These are phyloP conservation scores for Luffa aegyptiaca DNA, from an alignment of 306 rosid species.

Conservation along the genomic window DNA sequence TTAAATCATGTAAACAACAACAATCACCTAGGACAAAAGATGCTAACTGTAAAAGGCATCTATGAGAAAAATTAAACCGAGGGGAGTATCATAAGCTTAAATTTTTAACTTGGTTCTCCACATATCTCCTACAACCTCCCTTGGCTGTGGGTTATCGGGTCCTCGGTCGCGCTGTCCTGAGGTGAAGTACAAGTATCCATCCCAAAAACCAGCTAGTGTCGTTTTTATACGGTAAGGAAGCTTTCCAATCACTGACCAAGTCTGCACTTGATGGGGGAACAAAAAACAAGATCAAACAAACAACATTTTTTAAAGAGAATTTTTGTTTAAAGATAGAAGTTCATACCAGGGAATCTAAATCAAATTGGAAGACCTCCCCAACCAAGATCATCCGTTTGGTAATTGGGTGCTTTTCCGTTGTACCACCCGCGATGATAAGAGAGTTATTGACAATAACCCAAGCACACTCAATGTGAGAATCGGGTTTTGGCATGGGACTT, in stretches of 20 bases:
- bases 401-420: constrained; percentile 78
- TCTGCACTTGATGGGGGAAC: constrained; percentile 22
- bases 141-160: constrained; percentile 84
- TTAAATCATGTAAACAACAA: background rate
- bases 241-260: constrained; percentile 88
- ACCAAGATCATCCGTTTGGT: constrained; percentile 77
- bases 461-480: constrained; percentile 80
- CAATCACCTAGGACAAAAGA: background rate
- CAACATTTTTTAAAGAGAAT: background rate
- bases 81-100: background rate
- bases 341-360: constrained; percentile 50
- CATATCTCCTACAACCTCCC: constrained; percentile 50
- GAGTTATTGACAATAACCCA: constrained; percentile 74
- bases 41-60: background rate
- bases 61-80: background rate
- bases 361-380: constrained; percentile 77
- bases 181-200: constrained; percentile 82
- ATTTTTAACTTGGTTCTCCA: constrained; percentile 63
- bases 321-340: background rate
- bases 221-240: constrained; percentile 85
- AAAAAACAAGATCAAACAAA: background rate
- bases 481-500: constrained; percentile 69
- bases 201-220: constrained; percentile 65
- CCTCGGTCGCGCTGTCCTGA: constrained; percentile 94
- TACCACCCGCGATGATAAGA: constrained; percentile 67